phyloP scores from a whole-genome alignment of 495 filamentous ascomycete genomes.

The Penicillium malachiteum region DNA sequence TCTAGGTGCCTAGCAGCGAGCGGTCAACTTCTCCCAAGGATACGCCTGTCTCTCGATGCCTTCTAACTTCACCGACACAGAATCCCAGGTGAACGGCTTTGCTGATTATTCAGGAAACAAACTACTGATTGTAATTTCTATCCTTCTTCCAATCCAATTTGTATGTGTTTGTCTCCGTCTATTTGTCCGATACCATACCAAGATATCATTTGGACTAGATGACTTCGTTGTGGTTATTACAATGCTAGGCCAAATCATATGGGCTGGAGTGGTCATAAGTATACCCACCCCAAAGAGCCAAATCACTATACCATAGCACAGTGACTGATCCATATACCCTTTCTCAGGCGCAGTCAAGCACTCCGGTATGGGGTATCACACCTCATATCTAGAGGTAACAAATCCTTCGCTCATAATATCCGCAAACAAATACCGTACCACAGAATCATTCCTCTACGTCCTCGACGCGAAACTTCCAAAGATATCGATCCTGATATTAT shows the following conservation, averaged over 20 bases:
- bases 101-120: slow-evolving; percentile 2
- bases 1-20: too few relatives aligned
- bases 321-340: neutral
- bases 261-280: neutral
- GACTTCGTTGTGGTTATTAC: neutral
- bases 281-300: neutral
- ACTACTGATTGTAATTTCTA: neutral
- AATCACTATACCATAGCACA: neutral
- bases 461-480: slow-evolving; percentile 1
- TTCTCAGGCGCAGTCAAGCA: neutral
- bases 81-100: neutral
- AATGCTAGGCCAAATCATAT: neutral
- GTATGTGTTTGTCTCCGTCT: neutral
- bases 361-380: slow-evolving; percentile 7
- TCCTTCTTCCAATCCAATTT: neutral
- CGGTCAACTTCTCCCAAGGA: neutral
- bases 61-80: neutral
- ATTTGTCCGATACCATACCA: neutral
- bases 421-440: slow-evolving; percentile 1
- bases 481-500: slow-evolving; percentile 5
- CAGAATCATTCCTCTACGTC: slow-evolving; percentile 5
- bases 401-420: slow-evolving; percentile 3
- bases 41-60: neutral
- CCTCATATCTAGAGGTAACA: neutral
- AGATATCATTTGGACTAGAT: slow-evolving; percentile 6